A percentile compares a stretch with the other conserved stretches of the same genome.
Evolutionary conservation across 108 stramenopile species (phyloP).

Genomic region (Nitzschia inconspicua): DNA sequence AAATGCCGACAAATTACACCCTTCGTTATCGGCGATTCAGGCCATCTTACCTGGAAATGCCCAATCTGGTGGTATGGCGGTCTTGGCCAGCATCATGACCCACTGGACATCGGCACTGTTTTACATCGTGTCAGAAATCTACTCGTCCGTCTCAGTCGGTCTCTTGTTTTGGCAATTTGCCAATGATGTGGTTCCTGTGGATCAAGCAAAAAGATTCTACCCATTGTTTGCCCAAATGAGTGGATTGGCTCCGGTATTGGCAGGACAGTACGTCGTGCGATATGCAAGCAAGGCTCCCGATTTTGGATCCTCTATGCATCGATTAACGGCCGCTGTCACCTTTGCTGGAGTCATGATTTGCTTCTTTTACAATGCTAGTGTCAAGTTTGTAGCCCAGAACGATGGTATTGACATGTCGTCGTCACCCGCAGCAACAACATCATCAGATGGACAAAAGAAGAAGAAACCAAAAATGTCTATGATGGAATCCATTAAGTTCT

Average conservation of each 20-base stretch:
- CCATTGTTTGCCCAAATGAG: slow-evolving; percentile 96
- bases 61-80: slow-evolving; percentile 52
- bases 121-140: slow-evolving; percentile 92
- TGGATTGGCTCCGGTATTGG: slow-evolving; percentile 85
- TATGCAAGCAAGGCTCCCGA: slow-evolving; percentile 71
- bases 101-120: slow-evolving; percentile 93
- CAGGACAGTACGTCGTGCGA: slow-evolving; percentile 85
- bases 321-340: slow-evolving; percentile 69
- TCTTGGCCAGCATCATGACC: slow-evolving; percentile 78
- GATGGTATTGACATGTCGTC: slow-evolving; percentile 11
- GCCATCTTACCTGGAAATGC: slow-evolving; percentile 35
- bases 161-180: slow-evolving; percentile 97
- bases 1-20: slow-evolving; percentile 65
- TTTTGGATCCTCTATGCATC: slow-evolving; percentile 74
- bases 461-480: slow-evolving; percentile 86
- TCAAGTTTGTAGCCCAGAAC: slow-evolving; percentile 51
- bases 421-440: neutral
- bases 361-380: slow-evolving; percentile 68
- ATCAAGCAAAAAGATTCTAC: slow-evolving; percentile 92
- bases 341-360: slow-evolving; percentile 84
- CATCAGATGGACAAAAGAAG: slow-evolving; percentile 43
- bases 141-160: slow-evolving; percentile 93
- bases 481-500: slow-evolving; percentile 78
- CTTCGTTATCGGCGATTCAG: slow-evolving; percentile 58
- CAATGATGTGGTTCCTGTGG: slow-evolving; percentile 90